phyloP scores from a whole-genome alignment of 2,329 filamentous ascomycete genomes.

The Monosporascus cannonballus region DNA sequence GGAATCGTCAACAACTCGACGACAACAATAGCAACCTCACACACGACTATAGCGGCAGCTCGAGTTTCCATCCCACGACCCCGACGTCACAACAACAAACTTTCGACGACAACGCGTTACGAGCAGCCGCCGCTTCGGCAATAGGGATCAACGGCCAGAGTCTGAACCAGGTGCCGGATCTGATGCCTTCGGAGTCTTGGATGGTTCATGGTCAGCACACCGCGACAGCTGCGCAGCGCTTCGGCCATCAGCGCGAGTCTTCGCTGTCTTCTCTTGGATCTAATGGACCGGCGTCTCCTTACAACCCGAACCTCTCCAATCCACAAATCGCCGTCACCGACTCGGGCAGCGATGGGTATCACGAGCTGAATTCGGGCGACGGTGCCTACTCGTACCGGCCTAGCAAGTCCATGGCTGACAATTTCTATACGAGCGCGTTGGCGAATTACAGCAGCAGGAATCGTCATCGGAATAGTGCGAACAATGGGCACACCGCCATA shows the following conservation, averaged over 20 bases:
- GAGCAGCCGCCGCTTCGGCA: background rate
- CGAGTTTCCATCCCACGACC: conserved; percentile 3
- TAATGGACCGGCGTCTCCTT: conserved; percentile 54
- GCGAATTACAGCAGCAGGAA: conserved; percentile 22
- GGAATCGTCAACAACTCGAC: conserved; percentile 7
- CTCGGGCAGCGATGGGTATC: conserved; percentile 37
- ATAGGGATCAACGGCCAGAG: conserved; percentile 12
- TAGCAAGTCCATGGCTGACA: conserved; percentile 35
- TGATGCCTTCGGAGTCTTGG: conserved; percentile 27
- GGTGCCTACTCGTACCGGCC: conserved; percentile 40
- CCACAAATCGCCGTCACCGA: conserved; percentile 53
- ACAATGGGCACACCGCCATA: conserved; percentile 29
- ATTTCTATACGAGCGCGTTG: conserved; percentile 32
- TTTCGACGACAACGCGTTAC: conserved; percentile 17
- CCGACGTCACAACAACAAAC: conserved; percentile 12
- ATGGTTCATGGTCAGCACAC: conserved; percentile 22
- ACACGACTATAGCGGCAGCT: background rate
- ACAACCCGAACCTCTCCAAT: conserved; percentile 47
- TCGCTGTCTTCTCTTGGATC: conserved; percentile 57
- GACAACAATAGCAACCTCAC: conserved; percentile 14
- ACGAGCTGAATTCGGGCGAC: conserved; percentile 35
- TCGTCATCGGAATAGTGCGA: conserved; percentile 30
- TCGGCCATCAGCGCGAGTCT: conserved; percentile 52
- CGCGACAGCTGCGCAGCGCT: conserved; percentile 24
- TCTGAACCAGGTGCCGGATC: conserved; percentile 21